Evolutionary conservation across 257 asterid genomes (phyloP).

Genomic region (Penstemon newberryi): DNA sequence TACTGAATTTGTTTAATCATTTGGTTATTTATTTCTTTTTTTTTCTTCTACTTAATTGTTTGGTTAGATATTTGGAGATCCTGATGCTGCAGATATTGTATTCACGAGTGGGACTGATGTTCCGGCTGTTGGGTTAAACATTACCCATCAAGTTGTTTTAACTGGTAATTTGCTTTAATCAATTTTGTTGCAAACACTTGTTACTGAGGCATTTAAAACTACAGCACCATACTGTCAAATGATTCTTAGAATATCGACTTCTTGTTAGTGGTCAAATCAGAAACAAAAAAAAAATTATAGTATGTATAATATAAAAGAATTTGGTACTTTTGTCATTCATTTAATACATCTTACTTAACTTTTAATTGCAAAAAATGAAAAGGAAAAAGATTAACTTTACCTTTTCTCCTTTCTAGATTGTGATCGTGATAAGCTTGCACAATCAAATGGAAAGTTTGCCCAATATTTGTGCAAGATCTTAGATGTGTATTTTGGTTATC

Average conservation of each 20-base stretch:
- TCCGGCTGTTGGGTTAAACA: conserved; percentile 85
- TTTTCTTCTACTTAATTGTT: conserved; percentile 19
- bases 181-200: neutral
- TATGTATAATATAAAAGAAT: neutral
- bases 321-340: neutral
- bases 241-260: neutral
- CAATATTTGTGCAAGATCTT: conserved; percentile 78
- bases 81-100: conserved; percentile 96
- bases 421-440: conserved; percentile 68
- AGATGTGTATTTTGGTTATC: conserved; percentile 79
- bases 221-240: no score
- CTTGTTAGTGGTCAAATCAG: neutral
- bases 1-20: conserved; percentile 12
- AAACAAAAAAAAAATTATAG: neutral
- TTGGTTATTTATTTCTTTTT: conserved; percentile 9
- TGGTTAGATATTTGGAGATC: conserved; percentile 90
- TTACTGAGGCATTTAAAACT: neutral
- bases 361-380: neutral
- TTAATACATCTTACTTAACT: conserved; percentile 1
- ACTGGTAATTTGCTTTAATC: conserved; percentile 55
- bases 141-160: conserved; percentile 92
- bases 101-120: conserved; percentile 98
- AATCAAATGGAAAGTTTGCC: conserved; percentile 68
- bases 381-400: conserved; percentile 7
- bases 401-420: conserved; percentile 45